Evolutionary conservation across 1,284 basidiomycete genomes (phyloP), one percentile per base, ranked within the genome.

Genomic region (Tausonia pullulans): DNA sequence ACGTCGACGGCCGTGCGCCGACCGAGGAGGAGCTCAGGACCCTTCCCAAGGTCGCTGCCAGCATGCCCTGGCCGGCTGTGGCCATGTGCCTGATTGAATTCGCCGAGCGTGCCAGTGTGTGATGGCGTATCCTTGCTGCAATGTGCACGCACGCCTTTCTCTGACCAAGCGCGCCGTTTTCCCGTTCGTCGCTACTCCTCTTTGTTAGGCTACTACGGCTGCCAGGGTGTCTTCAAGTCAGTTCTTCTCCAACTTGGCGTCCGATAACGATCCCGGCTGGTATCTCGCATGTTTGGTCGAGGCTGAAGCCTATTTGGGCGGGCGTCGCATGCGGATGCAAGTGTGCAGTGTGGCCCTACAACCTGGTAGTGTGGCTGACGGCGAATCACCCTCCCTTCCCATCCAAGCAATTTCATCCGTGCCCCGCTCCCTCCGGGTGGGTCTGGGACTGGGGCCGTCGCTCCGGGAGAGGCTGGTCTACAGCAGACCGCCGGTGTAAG

Each of bases 11-110:
- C 60, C 79, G 81, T 66, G 82, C 84, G 67, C 88, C 88, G 3
- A 87, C 87, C 2, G 82, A 83, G 43, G 83, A 88, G 72, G 87
- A 89, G 75, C 73, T 78, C 39, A 69, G 68, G 5, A 84, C 81
- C 9, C 79, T 88, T 53, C 79, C 83, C 44, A 82, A 82, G 45
- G 82, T 89, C 6, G 60, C 70, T 2, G 72, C 69, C 10, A 61
- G 62, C 16, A 69, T 73, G 66, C 71, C 66, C 60, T 72, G 70
- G 72, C 61, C 70, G 1, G 72, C 69, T 39, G 63, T 74, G 16
- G 69, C 69, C 51, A 74, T 77, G 71, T 77, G 76, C 61, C 67
- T 76, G 16, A 71, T 77, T 67, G 76, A 77, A 68, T 70, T 76
- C 27, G 70, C 74, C 3, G 75, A 76, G 69, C 71, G 75, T 60